A percentile compares a stretch with the other conserved stretches of the same genome.
phyloP scores from a whole-genome alignment of 352 stramenopile species.

The Phytophthora ohioensis region DNA sequence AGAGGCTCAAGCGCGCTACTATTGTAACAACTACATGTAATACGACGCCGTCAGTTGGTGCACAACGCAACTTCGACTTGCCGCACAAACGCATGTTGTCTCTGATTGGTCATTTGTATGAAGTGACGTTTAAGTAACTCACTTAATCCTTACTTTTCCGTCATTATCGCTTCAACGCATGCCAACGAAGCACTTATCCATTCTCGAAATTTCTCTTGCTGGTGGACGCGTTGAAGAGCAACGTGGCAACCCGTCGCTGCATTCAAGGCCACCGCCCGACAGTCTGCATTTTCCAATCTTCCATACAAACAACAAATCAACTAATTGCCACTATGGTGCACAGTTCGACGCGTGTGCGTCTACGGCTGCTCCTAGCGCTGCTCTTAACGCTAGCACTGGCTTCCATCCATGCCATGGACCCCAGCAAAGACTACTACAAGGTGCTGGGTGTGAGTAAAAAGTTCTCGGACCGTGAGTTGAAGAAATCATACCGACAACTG shows the following conservation, averaged over 20 bases:
- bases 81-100: background rate
- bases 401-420: conserved; percentile 53
- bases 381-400: conserved; percentile 27
- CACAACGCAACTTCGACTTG: background rate
- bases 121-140: background rate
- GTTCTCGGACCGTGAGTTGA: conserved; percentile 83
- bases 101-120: conserved; percentile 2
- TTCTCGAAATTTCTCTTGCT: conserved; percentile 46
- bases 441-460: conserved; percentile 75
- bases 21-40: no score
- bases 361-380: conserved; percentile 37
- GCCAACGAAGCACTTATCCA: conserved; percentile 1
- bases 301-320: conserved; percentile 1
- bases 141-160: background rate
- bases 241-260: conserved; percentile 24
- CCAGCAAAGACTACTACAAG: conserved; percentile 87
- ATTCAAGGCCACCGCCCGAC: background rate
- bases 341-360: conserved; percentile 9
- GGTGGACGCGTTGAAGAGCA: background rate
- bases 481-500: conserved; percentile 90
- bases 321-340: conserved; percentile 4
- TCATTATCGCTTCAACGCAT: conserved; percentile 4
- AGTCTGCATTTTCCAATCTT: conserved; percentile 7
- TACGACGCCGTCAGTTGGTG: no score
- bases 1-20: no score